Conservation (phyloP, 345 rosid species). For the Cochlearia excelsa region DNA sequence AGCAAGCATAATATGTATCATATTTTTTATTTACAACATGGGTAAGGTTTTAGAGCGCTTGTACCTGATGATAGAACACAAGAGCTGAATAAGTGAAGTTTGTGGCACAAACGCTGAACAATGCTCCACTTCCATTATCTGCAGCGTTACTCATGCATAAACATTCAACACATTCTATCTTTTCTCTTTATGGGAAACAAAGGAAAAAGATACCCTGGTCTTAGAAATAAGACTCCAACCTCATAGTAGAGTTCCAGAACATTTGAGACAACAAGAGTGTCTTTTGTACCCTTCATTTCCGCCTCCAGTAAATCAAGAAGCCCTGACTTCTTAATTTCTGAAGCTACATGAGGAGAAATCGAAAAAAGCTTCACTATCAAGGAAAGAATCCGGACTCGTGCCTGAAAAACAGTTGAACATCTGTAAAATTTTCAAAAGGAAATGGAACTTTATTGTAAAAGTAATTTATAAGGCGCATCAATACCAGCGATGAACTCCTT, state of each 20-base stretch:
- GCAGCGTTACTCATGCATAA: slow-evolving; percentile 28
- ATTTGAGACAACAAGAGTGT: slow-evolving; percentile 62
- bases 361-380: slow-evolving; percentile 90
- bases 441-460: slow-evolving; percentile 8
- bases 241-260: slow-evolving; percentile 79
- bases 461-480: slow-evolving; percentile 7
- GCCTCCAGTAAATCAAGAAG: slow-evolving; percentile 73
- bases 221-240: slow-evolving; percentile 46
- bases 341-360: slow-evolving; percentile 66
- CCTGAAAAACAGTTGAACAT: slow-evolving; percentile 50
- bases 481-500: slow-evolving; percentile 67
- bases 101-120: slow-evolving; percentile 67
- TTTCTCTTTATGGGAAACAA: slow-evolving; percentile 11
- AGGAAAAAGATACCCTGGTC: not conserved
- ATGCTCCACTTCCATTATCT: slow-evolving; percentile 75
- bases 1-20: slow-evolving; percentile 7
- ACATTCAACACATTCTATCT: slow-evolving; percentile 3
- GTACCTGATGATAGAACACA: slow-evolving; percentile 71
- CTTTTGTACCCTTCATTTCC: slow-evolving; percentile 58
- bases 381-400: slow-evolving; percentile 67
- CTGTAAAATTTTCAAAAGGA: not conserved
- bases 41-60: slow-evolving; percentile 9
- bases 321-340: slow-evolving; percentile 53
- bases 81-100: slow-evolving; percentile 62
- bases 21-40: slow-evolving; percentile 9